phyloP scores from a whole-genome alignment of 768 basidiomycete species.

The Lactarius vividus region DNA sequence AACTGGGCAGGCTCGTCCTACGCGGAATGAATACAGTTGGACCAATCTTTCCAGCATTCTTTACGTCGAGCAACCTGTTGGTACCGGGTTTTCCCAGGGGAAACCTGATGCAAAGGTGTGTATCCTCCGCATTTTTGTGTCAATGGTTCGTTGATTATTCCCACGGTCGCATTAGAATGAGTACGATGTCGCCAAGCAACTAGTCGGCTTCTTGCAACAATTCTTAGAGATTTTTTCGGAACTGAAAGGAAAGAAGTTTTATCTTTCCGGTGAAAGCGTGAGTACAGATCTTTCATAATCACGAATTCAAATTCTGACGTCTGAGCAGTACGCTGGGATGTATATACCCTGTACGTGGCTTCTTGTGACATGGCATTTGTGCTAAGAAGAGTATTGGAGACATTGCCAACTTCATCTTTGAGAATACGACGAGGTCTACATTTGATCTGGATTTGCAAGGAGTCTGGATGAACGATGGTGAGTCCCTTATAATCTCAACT shows the following conservation, averaged over 20 bases:
- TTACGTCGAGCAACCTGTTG: conserved; percentile 78
- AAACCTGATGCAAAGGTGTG: conserved; percentile 50
- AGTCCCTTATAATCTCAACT: conserved; percentile 30
- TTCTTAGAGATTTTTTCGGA: conserved; percentile 75
- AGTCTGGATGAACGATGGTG: conserved; percentile 72
- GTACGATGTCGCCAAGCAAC: conserved; percentile 53
- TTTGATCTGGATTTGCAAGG: conserved; percentile 63
- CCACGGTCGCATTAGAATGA: conserved; percentile 41
- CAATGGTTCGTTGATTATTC: not conserved
- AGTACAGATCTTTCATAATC: conserved; percentile 29
- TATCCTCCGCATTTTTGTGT: not conserved
- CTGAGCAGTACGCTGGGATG: conserved; percentile 65
- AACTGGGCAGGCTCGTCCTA: conserved; percentile 60
- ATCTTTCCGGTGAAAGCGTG: conserved; percentile 72
- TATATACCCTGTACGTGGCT: conserved; percentile 56
- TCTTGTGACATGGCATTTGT: conserved; percentile 27
- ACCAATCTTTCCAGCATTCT: conserved; percentile 74
- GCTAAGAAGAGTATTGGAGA: conserved; percentile 39
- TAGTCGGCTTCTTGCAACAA: conserved; percentile 65
- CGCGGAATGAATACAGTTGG: conserved; percentile 68
- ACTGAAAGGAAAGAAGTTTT: conserved; percentile 69
- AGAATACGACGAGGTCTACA: conserved; percentile 41
- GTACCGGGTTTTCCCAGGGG: conserved; percentile 76
- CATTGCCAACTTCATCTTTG: conserved; percentile 72
- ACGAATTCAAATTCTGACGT: not conserved